Base-by-base conservation (phyloP, 257 asterid genomes). In the Verbascum thapsus region DNA sequence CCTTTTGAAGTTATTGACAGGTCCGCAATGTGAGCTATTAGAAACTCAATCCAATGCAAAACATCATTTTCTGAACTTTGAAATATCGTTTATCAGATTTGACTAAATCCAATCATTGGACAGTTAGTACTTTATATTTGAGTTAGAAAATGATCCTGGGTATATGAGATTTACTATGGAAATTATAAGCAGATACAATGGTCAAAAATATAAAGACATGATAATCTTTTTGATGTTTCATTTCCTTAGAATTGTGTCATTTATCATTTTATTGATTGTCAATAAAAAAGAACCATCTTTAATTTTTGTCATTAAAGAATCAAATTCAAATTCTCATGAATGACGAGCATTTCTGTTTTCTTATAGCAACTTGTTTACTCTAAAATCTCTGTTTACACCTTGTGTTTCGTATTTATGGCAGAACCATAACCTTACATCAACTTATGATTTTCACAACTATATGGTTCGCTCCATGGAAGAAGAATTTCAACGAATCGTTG, bases 391-490 rank as follows among this genome's bases (percentile, higher is more conserved):
- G 58, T 66, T 75, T 70, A 69, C 75, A 15, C 57, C 44, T 65
- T 38, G 39, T 73, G 11, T 76, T 80, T 81, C 74, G 77, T 81
- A 60, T 80, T 80, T 74, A 77, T 88, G 90, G 86, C 99, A 94
- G 98, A 90, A 90, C 62, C 99, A 94, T 95, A 80, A 94, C 99
- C 96, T 94, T 66, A 75, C 95, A 69, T 74, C 95, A 66, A 84
- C 74, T 73, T 88, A 94, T 78, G 99, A 94, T 94, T 94, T 94
- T 78, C 99, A 94, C 95, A 90, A 95, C 95, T 94, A 94, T 74
- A 94, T 94, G 99, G 74, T 94, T 75, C 99, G 97, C 68, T 90
- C 96, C 43, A 88, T 88, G 98, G 99, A 94, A 83, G 99, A 94
- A 80, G 99, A 94, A 70, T 94, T 94, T 74, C 99, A 94, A 76